Evolutionary conservation across 2,329 filamentous ascomycete species (phyloP), one percentile per base, ranked within the genome.

Genomic region (Hawksworthiomyces lignivorus): DNA sequence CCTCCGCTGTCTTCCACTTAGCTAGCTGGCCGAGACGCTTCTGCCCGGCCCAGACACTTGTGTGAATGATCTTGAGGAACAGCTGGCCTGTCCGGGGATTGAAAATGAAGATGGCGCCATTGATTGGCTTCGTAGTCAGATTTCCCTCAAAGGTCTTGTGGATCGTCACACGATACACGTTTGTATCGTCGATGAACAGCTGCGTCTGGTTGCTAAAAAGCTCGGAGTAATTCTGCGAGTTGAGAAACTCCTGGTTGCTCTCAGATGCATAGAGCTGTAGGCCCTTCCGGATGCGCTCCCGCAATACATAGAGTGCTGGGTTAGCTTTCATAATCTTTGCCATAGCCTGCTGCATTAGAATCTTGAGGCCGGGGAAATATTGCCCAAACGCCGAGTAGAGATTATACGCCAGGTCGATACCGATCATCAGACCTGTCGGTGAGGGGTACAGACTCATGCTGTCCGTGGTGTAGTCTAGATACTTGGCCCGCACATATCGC

Each of bases 261-360:
- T 98, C 94, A 0, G 90, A 97, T 3, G 92, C 92, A 57, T 98
- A 98, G 12, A 98, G 73, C 67, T 98, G 92, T 45, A 98, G 77
- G 73, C 92, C 92, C 72, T 98, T 98, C 50, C 94, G 80, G 50
- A 98, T 98, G 75, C 92, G 92, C 68, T 98, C 92, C 46, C 92
- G 85, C 46, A 98, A 69, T 39, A 98, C 92, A 60, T 97, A 98
- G 24, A 98, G 68, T 3, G 92, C 92, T 14, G 92, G 92, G 58
- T 98, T 98, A 28, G 92, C 90, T 68, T 98, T 98, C 92, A 98
- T 98, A 60, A 98, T 80, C 80, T 98, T 98, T 36, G 88, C 88
- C 94, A 98, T 98, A 6, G 94, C 92, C 62, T 97, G 90, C 63
- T 98, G 94, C 20, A 98, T 72, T 19, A 98, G 76, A 36, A 88